phyloP scores from a whole-genome alignment of 2,329 filamentous ascomycete species.

The Incumbomyces lentus region DNA sequence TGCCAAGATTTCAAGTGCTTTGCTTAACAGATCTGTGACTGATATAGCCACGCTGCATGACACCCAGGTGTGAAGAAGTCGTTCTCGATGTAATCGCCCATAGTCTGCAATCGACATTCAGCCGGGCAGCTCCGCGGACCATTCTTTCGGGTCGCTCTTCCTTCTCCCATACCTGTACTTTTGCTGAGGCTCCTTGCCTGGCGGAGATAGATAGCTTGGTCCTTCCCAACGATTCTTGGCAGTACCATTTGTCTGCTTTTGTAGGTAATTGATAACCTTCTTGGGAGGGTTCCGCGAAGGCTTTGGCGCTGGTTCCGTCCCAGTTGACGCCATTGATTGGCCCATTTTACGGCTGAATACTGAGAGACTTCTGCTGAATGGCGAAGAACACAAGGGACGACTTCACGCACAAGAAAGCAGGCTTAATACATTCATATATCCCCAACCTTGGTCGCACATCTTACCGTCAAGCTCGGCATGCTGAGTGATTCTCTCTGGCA shows the following conservation, averaged over 20 bases:
- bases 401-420: neutral
- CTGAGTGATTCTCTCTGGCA: neutral
- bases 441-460: neutral
- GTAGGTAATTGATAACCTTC: neutral
- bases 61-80: no score
- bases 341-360: neutral
- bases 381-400: neutral
- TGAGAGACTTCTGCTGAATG: no score
- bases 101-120: no score
- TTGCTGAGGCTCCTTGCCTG: slow-evolving; percentile 2
- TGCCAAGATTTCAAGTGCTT: no score
- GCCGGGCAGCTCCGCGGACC: no score
- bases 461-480: neutral
- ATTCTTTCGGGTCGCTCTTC: no score
- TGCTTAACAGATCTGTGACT: no score
- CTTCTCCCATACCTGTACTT: neutral
- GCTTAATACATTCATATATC: neutral
- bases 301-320: neutral
- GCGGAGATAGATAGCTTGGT: slow-evolving; percentile 1
- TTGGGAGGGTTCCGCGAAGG: slow-evolving; percentile 1
- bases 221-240: slow-evolving; percentile 2
- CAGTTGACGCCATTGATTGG: neutral
- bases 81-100: no score
- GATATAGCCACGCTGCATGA: no score
- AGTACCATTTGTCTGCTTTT: neutral